Conservation (phyloP, 1,284 basidiomycete species). For the Coriolopsis trogii region DNA sequence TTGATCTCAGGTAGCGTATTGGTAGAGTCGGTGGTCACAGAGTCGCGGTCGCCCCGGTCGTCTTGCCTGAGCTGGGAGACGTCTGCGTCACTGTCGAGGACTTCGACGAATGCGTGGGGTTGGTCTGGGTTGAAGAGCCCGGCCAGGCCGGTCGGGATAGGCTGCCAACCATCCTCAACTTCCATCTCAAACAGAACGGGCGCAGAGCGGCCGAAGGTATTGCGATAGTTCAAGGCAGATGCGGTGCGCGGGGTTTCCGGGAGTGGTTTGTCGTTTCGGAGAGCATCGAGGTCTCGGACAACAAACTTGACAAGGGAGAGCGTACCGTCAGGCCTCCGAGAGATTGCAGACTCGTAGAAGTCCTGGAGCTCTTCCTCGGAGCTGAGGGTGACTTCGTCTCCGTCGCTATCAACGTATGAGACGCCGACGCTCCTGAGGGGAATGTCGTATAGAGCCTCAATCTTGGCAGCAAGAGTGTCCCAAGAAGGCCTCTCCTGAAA, state of each 20-base stretch:
- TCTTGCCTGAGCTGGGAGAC: constrained; percentile 27
- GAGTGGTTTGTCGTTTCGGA: constrained; percentile 39
- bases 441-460: constrained; percentile 59
- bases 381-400: constrained; percentile 73
- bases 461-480: constrained; percentile 55
- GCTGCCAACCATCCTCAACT: constrained; percentile 71
- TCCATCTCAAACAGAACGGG: constrained; percentile 55
- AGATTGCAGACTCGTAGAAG: constrained; percentile 46
- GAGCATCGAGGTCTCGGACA: constrained; percentile 59
- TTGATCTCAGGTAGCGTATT: constrained; percentile 22
- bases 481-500: constrained; percentile 58
- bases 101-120: constrained; percentile 68
- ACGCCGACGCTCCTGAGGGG: constrained; percentile 59
- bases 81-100: constrained; percentile 52
- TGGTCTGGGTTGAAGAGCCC: constrained; percentile 31
- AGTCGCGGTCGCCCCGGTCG: constrained; percentile 12
- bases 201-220: constrained; percentile 49
- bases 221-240: constrained; percentile 41
- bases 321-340: constrained; percentile 13
- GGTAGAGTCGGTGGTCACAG: constrained; percentile 22
- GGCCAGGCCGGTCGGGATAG: constrained; percentile 37
- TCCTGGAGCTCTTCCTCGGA: constrained; percentile 69
- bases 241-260: constrained; percentile 40
- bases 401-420: constrained; percentile 69
- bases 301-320: constrained; percentile 52